Evolutionary conservation across 805 yeast genomes (phyloP), one percentile per base, ranked within the genome.

Genomic region (Huiozyma naganishii): DNA sequence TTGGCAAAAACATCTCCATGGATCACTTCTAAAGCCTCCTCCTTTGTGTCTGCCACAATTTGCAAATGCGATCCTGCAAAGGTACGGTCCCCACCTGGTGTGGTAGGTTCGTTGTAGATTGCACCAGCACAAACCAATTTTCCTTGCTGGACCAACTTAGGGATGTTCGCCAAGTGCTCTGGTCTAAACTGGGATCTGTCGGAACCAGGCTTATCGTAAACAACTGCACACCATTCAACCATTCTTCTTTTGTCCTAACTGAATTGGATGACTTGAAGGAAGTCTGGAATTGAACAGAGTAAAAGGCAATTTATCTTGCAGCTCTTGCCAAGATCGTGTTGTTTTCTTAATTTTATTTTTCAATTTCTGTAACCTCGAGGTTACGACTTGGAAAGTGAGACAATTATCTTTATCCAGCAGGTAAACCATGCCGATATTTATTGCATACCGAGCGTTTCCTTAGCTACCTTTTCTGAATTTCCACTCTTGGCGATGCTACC

Each of bases 41-140:
- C 81, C 54, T 70, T 76, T 40, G 78, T 67, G 42, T 77, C 78
- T 32, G 90, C 90, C 46, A 69, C 66, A 41, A 83, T 51, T 47
- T 77, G 82, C 54, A 76, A 69, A 27, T 77, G 68, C 36, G 87
- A 79, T 6, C 94, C 95, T 6, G 80, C 83, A 59, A 82, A 79
- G 46, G 74, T 58, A 29, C 68, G 62, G 41, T 66, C 68, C 17
- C 58, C 60, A 8, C 73, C 70, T 33, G 66, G 71, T 12, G 52
- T 47, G 13, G 67, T 66, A 23, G 68, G 65, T 40, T 71, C 74
- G 40, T 69, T 65, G 62, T 65, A 75, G 37, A 76, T 65, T 8
- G 80, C 78, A 43, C 79, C 80, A 11, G 68, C 76, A 51, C 67
- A 65, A 27, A 73, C 71, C 29, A 77, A 60, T 8, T 60, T 57